Base-by-base conservation (phyloP, 108 stramenopile species). In the Asterionellopsis glacialis region DNA sequence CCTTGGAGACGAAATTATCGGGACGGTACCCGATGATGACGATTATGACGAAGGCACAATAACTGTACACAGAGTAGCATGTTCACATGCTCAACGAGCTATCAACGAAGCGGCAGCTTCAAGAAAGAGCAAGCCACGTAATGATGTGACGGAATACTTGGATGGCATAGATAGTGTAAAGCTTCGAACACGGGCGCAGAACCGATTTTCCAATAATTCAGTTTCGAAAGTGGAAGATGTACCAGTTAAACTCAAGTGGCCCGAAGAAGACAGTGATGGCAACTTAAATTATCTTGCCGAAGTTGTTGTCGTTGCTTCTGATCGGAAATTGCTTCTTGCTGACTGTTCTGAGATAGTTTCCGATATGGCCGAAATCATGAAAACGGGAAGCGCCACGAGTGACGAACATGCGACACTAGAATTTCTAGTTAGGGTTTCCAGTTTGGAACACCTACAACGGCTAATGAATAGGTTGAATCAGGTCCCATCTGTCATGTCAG, bases 271-370 rank as follows among this genome's bases (percentile, higher is more conserved):
- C 41, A 57, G 59, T 15, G 26, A 41, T 9, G 80, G 79, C 24
- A 65, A 64, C 61, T 52, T 58, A 11, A 55, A 64, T 49, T 68
- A 47, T 13, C 89, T 81, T 57, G 68, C 81, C 24, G 86, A 89
- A 64, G 61, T 93, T 45, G 82, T 83, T 1, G 59, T 93, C 33
- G 71, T 84, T 51, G 77, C 82, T 13, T 65, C 80, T 28, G 91
- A 93, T 64, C 69, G 91, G 39, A 93, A 89, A 58, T 71, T 89
- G 5, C 68, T 93, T 1, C 71, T 93, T 1, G 87, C 91, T 14
- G 91, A 93, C 59, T 93, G 91, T 63, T 79, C 83, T 41, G 86
- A 87, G n/a, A 64, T 87, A 18, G 91, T 87, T 13, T 89, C 88
- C 13, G 77, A 85, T 27, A 73, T 76, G 41, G 82, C 85, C 0